These are phyloP conservation scores for Xylogone sp. DNA, from an alignment of 2,329 filamentous ascomycete species.

Conservation along the genomic window DNA sequence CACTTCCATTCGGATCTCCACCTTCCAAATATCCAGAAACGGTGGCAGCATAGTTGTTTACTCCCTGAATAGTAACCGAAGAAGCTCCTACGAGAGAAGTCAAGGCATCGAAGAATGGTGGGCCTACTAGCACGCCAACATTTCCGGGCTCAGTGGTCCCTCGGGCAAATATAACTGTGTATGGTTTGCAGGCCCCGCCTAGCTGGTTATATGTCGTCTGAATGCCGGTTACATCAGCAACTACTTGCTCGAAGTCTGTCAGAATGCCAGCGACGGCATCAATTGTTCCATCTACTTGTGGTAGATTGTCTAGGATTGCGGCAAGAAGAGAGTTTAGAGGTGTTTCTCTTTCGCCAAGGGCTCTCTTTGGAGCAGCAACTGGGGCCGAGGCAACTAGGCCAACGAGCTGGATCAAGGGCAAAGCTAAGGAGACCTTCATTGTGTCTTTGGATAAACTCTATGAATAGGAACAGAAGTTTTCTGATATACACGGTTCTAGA, in stretches of 20 bases:
- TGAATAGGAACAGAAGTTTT: not conserved
- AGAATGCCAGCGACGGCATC: conserved; percentile 12
- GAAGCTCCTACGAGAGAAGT: conserved; percentile 14
- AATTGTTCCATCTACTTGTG: conserved; percentile 17
- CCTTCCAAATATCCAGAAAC: conserved; percentile 20
- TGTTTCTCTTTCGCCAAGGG: conserved; percentile 11
- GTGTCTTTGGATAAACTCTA: not conserved
- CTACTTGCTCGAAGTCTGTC: conserved; percentile 16
- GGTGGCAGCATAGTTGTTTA: conserved; percentile 28
- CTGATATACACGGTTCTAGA: not conserved
- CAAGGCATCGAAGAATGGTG: conserved; percentile 26
- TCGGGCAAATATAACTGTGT: conserved; percentile 44
- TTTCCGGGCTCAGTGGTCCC: conserved; percentile 46
- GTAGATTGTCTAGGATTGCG: conserved; percentile 18
- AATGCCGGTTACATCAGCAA: conserved; percentile 16
- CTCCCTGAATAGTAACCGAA: conserved; percentile 24
- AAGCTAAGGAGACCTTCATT: not conserved
- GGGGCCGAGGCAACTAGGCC: not conserved
- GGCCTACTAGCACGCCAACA: conserved; percentile 33
- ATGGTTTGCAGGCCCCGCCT: conserved; percentile 16
- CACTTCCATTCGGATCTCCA: conserved; percentile 19
- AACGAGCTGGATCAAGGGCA: not conserved
- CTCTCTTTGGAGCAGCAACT: not conserved
- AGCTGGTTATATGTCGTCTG: conserved; percentile 23
- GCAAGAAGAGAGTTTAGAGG: conserved; percentile 20